Evolutionary conservation across 495 filamentous ascomycete species (phyloP).

Genomic region (Aspergillus carlsbadensis): DNA sequence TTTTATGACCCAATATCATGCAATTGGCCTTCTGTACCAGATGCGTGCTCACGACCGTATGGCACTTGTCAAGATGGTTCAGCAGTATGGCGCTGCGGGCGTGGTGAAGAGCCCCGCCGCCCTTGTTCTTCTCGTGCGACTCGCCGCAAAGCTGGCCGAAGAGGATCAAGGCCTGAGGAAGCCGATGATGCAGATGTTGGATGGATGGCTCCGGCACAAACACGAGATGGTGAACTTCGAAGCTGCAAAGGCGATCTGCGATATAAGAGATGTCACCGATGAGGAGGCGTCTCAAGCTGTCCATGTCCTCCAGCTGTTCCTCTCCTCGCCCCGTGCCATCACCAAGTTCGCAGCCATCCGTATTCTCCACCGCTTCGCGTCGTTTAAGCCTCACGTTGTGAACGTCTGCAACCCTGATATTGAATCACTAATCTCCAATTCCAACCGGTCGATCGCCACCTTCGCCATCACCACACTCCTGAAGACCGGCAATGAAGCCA

Average conservation of each 20-base stretch:
- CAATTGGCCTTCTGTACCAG: slow-evolving; percentile 95
- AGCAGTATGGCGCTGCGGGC: slow-evolving; percentile 90
- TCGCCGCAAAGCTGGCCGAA: slow-evolving; percentile 93
- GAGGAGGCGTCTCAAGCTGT: slow-evolving; percentile 90
- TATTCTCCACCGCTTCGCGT: slow-evolving; percentile 93
- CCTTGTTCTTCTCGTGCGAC: slow-evolving; percentile 83
- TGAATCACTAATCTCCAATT: slow-evolving; percentile 91
- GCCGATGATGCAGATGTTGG: slow-evolving; percentile 91
- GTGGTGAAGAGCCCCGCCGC: slow-evolving; percentile 94
- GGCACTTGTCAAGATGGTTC: slow-evolving; percentile 99
- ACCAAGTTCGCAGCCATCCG: slow-evolving; percentile 98
- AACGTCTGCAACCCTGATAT: slow-evolving; percentile 96
- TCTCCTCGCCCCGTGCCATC: slow-evolving; percentile 92
- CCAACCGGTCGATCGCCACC: slow-evolving; percentile 95
- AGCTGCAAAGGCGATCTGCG: slow-evolving; percentile 95
- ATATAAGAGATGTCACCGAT: slow-evolving; percentile 89
- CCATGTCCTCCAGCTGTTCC: slow-evolving; percentile 92
- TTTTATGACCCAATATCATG: slow-evolving; percentile 98
- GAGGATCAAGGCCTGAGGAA: slow-evolving; percentile 86
- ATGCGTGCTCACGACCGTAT: slow-evolving; percentile 97
- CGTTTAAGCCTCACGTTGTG: slow-evolving; percentile 90
- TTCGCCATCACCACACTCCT: slow-evolving; percentile 97
- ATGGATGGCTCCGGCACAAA: slow-evolving; percentile 97
- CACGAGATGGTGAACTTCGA: slow-evolving; percentile 99
- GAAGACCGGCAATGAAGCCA: slow-evolving; percentile 96